Percentiles rank a stretch among this genome's conserved stretches.
phyloP scores from a whole-genome alignment of 495 filamentous ascomycete genomes.

The Sordaria brevicollis region DNA sequence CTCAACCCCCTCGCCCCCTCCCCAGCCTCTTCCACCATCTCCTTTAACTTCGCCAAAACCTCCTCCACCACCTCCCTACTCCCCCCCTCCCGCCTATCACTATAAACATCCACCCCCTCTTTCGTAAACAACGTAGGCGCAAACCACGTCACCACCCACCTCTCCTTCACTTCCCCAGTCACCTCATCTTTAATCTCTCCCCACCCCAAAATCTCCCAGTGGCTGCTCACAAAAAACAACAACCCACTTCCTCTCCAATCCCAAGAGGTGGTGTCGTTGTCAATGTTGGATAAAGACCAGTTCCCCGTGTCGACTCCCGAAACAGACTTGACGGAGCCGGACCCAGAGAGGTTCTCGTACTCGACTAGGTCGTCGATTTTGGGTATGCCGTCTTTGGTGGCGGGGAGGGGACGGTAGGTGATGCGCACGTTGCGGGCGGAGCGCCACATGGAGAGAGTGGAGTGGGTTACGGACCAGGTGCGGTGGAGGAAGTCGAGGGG shows the following conservation, averaged over 20 bases:
- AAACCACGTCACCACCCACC: conserved; percentile 69
- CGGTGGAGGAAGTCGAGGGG: conserved; percentile 49
- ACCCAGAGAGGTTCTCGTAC: conserved; percentile 44
- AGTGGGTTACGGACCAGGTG: conserved; percentile 68
- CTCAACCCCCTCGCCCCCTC: conserved; percentile 21
- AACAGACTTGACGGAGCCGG: conserved; percentile 42
- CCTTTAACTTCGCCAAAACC: conserved; percentile 34
- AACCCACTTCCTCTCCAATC: conserved; percentile 63
- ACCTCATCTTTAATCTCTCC: conserved; percentile 32
- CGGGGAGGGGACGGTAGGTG: conserved; percentile 47
- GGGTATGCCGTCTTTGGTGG: conserved; percentile 11
- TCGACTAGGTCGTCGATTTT: conserved; percentile 58
- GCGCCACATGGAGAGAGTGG: conserved; percentile 68
- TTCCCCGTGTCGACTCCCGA: conserved; percentile 51
- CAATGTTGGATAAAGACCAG: conserved; percentile 8
- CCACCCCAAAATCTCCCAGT: conserved; percentile 69
- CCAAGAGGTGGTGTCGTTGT: conserved; percentile 37
- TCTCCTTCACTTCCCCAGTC: conserved; percentile 26
- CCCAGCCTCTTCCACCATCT: conserved; percentile 11
- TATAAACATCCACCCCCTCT: conserved; percentile 66
- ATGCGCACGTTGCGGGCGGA: conserved; percentile 63
- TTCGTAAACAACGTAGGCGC: conserved; percentile 64
- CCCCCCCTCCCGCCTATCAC: conserved; percentile 42
- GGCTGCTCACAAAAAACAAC: conserved; percentile 51
- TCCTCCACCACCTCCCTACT: conserved; percentile 32